Conservation (phyloP, 129 eudicot genomes). For the Flaveria bidentis region DNA sequence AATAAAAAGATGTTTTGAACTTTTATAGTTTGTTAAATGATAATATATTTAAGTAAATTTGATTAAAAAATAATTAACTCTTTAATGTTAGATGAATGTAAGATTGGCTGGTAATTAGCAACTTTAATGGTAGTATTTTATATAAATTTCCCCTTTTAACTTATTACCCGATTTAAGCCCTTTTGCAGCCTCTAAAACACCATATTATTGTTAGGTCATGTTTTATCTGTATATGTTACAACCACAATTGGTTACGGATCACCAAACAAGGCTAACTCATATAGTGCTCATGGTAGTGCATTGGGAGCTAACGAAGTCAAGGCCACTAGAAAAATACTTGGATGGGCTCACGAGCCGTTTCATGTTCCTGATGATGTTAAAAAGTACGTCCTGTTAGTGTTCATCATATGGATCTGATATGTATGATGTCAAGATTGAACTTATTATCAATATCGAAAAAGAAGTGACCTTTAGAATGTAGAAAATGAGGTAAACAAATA, state of each 20-base stretch:
- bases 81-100: too few relatives aligned
- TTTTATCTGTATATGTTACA: constrained; percentile 37
- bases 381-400: constrained; percentile 29
- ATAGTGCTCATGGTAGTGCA: constrained; percentile 64
- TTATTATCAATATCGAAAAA: background rate
- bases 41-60: too few relatives aligned
- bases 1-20: too few relatives aligned
- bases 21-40: too few relatives aligned
- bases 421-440: background rate
- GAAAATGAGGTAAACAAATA: background rate
- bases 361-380: constrained; percentile 69
- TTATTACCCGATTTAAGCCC: too few relatives aligned
- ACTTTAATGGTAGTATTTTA: too few relatives aligned
- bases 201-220: background rate
- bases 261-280: constrained; percentile 67
- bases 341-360: constrained; percentile 58
- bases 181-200: too few relatives aligned
- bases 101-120: too few relatives aligned
- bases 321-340: constrained; percentile 63
- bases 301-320: constrained; percentile 72
- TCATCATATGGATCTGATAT: background rate
- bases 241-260: constrained; percentile 73
- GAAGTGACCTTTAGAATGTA: background rate
- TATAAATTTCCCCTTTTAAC: too few relatives aligned
- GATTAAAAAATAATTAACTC: too few relatives aligned